These are phyloP conservation scores for Amanita thiersii DNA, from an alignment of 768 basidiomycete genomes.

Conservation along the genomic window DNA sequence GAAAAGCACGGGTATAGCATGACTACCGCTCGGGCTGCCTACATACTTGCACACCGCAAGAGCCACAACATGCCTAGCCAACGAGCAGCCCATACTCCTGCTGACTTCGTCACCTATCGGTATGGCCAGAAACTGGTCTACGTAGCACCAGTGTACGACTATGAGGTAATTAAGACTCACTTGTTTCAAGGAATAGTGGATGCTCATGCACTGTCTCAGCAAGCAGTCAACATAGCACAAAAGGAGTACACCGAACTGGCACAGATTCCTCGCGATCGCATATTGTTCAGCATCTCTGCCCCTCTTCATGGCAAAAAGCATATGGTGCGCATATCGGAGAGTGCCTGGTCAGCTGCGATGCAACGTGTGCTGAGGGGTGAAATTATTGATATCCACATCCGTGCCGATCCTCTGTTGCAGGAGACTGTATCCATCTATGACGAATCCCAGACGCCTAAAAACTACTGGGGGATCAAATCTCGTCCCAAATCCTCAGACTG, in stretches of 20 bases:
- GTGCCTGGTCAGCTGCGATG: constrained; percentile 33
- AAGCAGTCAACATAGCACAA: constrained; percentile 42
- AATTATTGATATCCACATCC: constrained; percentile 2
- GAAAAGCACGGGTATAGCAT: too few species aligned
- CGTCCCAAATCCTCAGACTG: too few species aligned
- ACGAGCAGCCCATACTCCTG: constrained; percentile 13
- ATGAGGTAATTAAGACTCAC: constrained; percentile 38
- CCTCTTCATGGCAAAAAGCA: constrained; percentile 22
- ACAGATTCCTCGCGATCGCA: constrained; percentile 26
- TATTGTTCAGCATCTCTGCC: constrained; percentile 34
- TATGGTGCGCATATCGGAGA: constrained; percentile 41
- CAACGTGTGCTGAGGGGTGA: constrained; percentile 6
- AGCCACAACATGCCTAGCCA: too few species aligned
- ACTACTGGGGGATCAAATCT: too few species aligned
- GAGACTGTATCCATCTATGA: background rate
- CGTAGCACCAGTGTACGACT: constrained; percentile 34
- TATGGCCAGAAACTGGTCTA: constrained; percentile 36
- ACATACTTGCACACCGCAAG: too few species aligned
- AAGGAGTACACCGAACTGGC: constrained; percentile 39
- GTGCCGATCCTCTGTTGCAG: background rate
- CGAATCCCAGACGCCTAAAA: too few species aligned
- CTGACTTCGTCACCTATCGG: constrained; percentile 46
- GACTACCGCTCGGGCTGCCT: too few species aligned
- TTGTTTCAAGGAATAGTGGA: too few species aligned
- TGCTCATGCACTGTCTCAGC: too few species aligned